Base-by-base conservation (phyloP, 192 early-diverging fungal species). In the Backusella psychrophila region DNA sequence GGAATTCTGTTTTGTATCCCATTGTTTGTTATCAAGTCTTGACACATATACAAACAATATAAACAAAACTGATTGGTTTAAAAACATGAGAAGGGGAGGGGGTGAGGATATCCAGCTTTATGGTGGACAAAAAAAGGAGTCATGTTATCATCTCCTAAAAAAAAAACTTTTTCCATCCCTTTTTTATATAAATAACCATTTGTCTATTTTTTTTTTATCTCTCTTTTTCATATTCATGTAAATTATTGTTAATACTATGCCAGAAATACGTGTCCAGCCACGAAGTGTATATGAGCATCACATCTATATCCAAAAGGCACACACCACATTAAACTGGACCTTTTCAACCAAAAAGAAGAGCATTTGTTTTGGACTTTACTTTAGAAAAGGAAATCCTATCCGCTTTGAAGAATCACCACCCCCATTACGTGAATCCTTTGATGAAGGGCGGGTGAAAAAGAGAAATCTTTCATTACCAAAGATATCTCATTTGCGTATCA, bases 321-420 rank as follows among this genome's bases (percentile, higher is more conserved):
- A 91, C 17, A 91, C 93, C 73, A 93, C 93, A 35, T 89, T 99
- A 17, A 87, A 90, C 72, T 99, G 97, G 97, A 93, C 90, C 83
- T 99, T 98, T 82, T 92, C 90, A 21, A 99, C 95, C 42, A 93
- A 93, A 78, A 89, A 89, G 68, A 96, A 97, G 9, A 83, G 73
- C 11, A 83, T 83, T 21, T 39, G 59, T 21, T 83, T 83, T 80
- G 82, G 82, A 19, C 34, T 78, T 11, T 77, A 59, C 49, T 77
- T 39, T 71, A 14, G 66, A 36, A 23, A 69, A n/a, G 69, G 44
- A 15, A 12, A 49, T 15, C 71, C 33, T 26, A 63, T 63, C 29
- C 23, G 56, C n/a, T 63, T 26, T 29, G 56, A 63, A 29, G 33
- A 69, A 34, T 19, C 33, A 46, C 29, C 35, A 14, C 42, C 72